These are phyloP conservation scores for Ophiostoma montium DNA, from an alignment of 2,329 filamentous ascomycete species.

Conservation along the genomic window DNA sequence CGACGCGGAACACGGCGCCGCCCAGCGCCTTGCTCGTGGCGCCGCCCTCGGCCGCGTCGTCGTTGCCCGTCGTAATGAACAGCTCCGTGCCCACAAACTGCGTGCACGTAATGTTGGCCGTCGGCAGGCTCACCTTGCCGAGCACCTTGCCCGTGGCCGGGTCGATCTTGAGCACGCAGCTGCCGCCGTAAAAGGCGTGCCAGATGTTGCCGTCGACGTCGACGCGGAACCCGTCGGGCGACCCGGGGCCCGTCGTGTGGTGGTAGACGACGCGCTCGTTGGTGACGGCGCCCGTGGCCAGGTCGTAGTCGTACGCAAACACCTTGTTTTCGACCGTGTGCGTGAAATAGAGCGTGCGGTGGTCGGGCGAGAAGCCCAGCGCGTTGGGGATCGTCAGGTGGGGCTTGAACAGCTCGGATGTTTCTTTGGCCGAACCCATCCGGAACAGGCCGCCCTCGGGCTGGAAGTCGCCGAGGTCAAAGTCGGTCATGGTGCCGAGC, in stretches of 20 bases:
- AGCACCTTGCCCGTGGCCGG: constrained; percentile 50
- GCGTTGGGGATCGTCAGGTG: constrained; percentile 71
- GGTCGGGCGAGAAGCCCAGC: constrained; percentile 62
- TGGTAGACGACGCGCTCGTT: constrained; percentile 61
- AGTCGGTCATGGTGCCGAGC: constrained; percentile 77
- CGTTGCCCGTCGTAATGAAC: constrained; percentile 63
- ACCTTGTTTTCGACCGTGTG: constrained; percentile 61
- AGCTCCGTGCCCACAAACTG: constrained; percentile 63
- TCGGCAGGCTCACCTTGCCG: constrained; percentile 63
- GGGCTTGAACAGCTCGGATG: constrained; percentile 16
- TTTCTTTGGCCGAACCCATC: neutral
- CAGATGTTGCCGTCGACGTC: constrained; percentile 79
- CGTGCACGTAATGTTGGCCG: constrained; percentile 66
- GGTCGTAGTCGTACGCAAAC: constrained; percentile 60
- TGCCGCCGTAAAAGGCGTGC: constrained; percentile 73
- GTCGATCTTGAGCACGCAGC: constrained; percentile 60
- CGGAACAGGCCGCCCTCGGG: constrained; percentile 30
- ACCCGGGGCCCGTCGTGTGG: constrained; percentile 47
- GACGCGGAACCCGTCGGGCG: constrained; percentile 74
- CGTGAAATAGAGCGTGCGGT: constrained; percentile 67
- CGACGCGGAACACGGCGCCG: constrained; percentile 60
- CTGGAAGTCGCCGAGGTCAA: constrained; percentile 40
- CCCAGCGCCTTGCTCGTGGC: constrained; percentile 49
- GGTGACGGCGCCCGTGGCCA: constrained; percentile 45
- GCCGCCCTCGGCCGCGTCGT: constrained; percentile 49